Base-by-base conservation (phyloP, 768 basidiomycete genomes). In the Tricholoma matsutake region DNA sequence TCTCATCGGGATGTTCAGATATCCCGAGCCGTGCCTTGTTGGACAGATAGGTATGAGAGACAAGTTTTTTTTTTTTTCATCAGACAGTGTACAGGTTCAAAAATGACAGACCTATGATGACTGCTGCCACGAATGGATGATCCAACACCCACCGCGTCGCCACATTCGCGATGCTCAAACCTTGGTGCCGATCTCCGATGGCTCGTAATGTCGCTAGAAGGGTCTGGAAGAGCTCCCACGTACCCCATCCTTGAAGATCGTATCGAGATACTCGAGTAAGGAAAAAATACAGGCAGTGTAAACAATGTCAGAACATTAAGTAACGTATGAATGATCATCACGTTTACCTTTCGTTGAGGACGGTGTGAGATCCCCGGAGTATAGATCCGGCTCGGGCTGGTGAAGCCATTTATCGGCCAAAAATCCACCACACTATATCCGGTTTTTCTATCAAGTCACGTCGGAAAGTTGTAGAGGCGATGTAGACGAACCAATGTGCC, bases 91-190 rank as follows among this genome's bases (percentile, higher is more conserved):
- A 53, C 14, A 52, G 22, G 5, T 14, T 52, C 22, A 25, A 25
- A 25, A 20, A 65, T 18, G n/a, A 62, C 76, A 20, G 63, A 87
- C 91, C 92, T 66, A 94, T 83, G 64, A 93, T 82, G 34, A 92
- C 89, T 37, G 91, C 89, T 9, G 89, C 91, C 16, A 93, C 91
- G 64, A 82, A 88, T 1, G 74, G 68, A 56, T 92, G 89, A 75
- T 94, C 89, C 20, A 94, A 78, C 0, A 92, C 88, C 91, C 91
- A 93, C 14, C 91, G 85, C 2, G 85, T 88, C 32, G 91, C 90
- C 39, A 94, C 76, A 68, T 92, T 92, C 57, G 92, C 84, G 37
- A 94, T 86, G 72, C 86, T 89, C 51, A 79, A 74, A 10, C 83
- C 82, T 20, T 79, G 81, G 71, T 91, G 86, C 22, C 81, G 83